A percentile compares a stretch with the other conserved stretches of the same genome.
phyloP scores from a whole-genome alignment of 2,329 filamentous ascomycete species.

The Tolypocladium capitatum region DNA sequence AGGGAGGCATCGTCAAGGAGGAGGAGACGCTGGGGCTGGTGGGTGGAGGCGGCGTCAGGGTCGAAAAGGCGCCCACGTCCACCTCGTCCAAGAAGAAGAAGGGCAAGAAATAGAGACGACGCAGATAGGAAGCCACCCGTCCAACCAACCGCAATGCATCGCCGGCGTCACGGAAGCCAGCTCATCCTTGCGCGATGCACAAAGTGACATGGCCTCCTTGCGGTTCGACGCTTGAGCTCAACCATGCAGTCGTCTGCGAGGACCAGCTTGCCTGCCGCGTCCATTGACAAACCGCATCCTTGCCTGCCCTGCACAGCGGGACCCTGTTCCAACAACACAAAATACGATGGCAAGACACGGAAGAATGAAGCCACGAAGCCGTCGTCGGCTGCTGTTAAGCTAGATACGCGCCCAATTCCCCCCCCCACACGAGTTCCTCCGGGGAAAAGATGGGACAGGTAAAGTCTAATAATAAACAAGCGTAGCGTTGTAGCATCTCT shows the following conservation, averaged over 20 bases:
- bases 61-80: slow-evolving; percentile 40
- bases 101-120: slow-evolving; percentile 34
- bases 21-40: slow-evolving; percentile 53
- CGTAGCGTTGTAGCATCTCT: background rate
- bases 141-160: background rate
- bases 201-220: background rate
- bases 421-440: background rate
- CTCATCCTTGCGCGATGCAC: background rate
- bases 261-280: background rate
- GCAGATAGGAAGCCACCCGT: background rate
- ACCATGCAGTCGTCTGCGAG: background rate
- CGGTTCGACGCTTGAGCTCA: background rate
- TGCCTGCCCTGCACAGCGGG: background rate
- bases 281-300: background rate
- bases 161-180: background rate
- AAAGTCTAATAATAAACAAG: background rate
- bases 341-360: background rate
- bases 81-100: slow-evolving; percentile 34
- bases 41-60: slow-evolving; percentile 50
- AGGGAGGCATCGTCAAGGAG: slow-evolving; percentile 71
- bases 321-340: background rate
- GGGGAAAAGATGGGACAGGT: background rate
- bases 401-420: background rate
- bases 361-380: background rate
- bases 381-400: background rate